Base-by-base conservation (phyloP, 495 filamentous ascomycete species). In the Talaromyces borbonicus region DNA sequence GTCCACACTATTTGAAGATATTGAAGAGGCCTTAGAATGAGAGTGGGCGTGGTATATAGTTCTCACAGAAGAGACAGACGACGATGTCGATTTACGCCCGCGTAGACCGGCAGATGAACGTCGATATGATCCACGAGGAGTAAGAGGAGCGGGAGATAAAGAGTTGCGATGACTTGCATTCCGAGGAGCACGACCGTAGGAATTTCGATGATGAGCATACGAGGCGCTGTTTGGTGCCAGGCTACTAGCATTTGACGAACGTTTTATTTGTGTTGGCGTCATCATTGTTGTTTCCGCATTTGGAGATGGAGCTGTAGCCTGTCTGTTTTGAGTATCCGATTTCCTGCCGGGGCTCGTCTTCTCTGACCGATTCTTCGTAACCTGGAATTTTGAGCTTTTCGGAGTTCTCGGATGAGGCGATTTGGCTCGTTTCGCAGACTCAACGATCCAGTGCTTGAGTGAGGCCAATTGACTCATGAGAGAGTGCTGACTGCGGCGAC, bases 61-160 rank as follows among this genome's bases (percentile, higher is more conserved):
- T 35, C 90, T 81, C 49, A 97, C 82, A 0, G 88, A 95, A 12
- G 87, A 95, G 16, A 98, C 79, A 8, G 92, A 97, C 2, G 89
- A 95, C 4, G 90, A 96, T 3, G 92, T 97, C 2, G 90, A 96
- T 60, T 95, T 97, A 48, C 92, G 78, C 24, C 92, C 93, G 31
- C 90, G 80, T 15, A 97, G 73, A 32, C 85, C 87, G 18, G 75
- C 78, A 6, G 81, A 81, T 33, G 76, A 70, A 18, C 84, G 85
- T 24, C 90, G 77, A 52, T 90, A 83, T 2, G 85, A 89, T 18
- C 85, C 84, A 27, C 86, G 80, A 2, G 92, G 89, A 4, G 90
- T 97, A 33, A 96, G 63, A 0, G 93, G 92, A 7, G 82, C 81
- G 2, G 92, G 92, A 0, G 93, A 97, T 9, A 93, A 67, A 2